phyloP scores from a whole-genome alignment of 768 basidiomycete species.

The Butyriboletus loyo region DNA sequence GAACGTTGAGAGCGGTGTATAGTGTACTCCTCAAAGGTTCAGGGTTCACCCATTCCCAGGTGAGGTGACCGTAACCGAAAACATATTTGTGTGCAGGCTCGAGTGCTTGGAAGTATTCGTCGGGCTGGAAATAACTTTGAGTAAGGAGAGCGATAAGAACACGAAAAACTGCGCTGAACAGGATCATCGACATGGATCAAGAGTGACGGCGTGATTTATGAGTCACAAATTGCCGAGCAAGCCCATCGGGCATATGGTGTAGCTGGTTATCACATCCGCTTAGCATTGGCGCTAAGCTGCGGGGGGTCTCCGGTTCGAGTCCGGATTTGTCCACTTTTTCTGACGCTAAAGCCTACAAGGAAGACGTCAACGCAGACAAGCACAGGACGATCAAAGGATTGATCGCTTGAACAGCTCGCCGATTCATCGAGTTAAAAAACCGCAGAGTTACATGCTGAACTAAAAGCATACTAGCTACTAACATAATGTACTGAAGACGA shows the following conservation, averaged over 20 bases:
- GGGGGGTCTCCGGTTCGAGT: slow-evolving; percentile 41
- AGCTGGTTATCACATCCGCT: slow-evolving; percentile 42
- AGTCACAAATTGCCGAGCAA: neutral
- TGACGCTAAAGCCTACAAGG: neutral
- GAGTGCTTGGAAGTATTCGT: slow-evolving; percentile 93
- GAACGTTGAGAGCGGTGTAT: slow-evolving; percentile 80
- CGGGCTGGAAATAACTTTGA: slow-evolving; percentile 90
- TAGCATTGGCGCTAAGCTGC: slow-evolving; percentile 33
- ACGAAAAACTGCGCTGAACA: slow-evolving; percentile 48
- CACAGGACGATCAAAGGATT: neutral
- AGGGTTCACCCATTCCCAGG: slow-evolving; percentile 90
- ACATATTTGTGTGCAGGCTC: slow-evolving; percentile 88
- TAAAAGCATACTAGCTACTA: neutral
- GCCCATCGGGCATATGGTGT: slow-evolving; percentile 35
- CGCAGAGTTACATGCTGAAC: neutral
- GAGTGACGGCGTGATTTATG: neutral
- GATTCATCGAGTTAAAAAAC: neutral
- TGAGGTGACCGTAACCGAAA: slow-evolving; percentile 88
- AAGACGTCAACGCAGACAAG: neutral
- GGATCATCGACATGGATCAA: slow-evolving; percentile 4
- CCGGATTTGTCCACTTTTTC: slow-evolving; percentile 38
- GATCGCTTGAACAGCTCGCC: neutral
- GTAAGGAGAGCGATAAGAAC: slow-evolving; percentile 65
- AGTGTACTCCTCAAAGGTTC: slow-evolving; percentile 74
- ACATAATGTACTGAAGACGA: neutral